phyloP scores from a whole-genome alignment of 441 rosid species.

The Populus trichocarpa region DNA sequence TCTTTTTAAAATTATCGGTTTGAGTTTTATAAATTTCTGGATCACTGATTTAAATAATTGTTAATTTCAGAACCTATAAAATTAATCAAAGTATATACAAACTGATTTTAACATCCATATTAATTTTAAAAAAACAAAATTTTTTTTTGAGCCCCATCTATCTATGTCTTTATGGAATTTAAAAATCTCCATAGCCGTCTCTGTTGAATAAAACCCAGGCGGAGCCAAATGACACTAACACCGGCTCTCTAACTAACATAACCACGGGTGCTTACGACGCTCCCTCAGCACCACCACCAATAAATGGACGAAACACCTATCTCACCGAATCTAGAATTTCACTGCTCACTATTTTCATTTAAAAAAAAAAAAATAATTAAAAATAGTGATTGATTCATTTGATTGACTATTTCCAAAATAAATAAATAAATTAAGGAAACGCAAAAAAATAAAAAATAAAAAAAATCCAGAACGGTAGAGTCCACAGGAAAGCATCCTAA shows the following conservation, averaged over 20 bases:
- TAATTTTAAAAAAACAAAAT: too few species aligned
- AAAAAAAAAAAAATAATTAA: too few species aligned
- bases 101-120: rapidly evolving
- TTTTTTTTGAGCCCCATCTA: not conserved
- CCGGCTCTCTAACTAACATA: not conserved
- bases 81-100: too few species aligned
- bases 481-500: not conserved
- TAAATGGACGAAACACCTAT: not conserved
- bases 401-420: not conserved
- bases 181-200: not conserved
- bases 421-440: not conserved
- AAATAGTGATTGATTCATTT: not conserved
- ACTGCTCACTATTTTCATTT: too few species aligned
- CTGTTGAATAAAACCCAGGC: not conserved
- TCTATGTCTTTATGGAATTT: not conserved
- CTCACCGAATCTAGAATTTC: not conserved
- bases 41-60: too few species aligned
- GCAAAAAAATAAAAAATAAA: not conserved
- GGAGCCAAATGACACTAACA: not conserved
- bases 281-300: not conserved
- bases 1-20: too few species aligned
- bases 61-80: too few species aligned
- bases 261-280: not conserved
- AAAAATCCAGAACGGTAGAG: not conserved
- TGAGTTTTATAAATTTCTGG: too few species aligned